Percentiles rank a stretch among this genome's conserved stretches.
Evolutionary conservation across 345 rosid genomes (phyloP).

Genomic region (Syzygium jambos): DNA sequence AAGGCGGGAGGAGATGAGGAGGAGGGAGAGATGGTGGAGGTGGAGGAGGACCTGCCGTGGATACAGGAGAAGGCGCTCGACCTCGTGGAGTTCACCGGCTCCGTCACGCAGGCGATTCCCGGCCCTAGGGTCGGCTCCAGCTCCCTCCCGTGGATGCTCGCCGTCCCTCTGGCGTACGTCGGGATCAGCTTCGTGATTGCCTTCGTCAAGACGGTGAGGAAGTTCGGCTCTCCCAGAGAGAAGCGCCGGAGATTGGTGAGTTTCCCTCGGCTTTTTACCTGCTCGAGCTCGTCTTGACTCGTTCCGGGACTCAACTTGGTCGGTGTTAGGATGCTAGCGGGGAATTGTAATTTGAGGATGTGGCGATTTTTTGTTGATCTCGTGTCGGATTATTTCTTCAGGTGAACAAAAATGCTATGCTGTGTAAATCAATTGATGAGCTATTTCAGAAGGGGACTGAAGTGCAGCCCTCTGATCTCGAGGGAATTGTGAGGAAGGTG

Average conservation of each 20-base stretch:
- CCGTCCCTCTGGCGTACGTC: slow-evolving; percentile 72
- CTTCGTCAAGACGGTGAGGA: slow-evolving; percentile 66
- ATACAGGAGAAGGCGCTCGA: slow-evolving; percentile 91
- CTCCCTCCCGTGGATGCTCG: slow-evolving; percentile 91
- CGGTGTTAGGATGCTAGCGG: background rate
- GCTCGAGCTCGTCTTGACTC: background rate
- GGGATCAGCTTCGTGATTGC: slow-evolving; percentile 70
- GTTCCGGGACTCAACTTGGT: fast-evolving
- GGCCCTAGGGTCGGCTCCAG: slow-evolving; percentile 91
- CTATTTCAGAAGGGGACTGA: slow-evolving; percentile 45
- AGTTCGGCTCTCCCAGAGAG: slow-evolving; percentile 62
- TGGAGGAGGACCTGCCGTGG: slow-evolving; percentile 88
- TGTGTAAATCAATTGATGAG: slow-evolving; percentile 69
- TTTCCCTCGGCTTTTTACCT: background rate
- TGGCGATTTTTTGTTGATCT: background rate
- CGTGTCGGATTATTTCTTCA: slow-evolving; percentile 9
- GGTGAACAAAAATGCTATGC: slow-evolving; percentile 77
- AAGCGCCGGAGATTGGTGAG: slow-evolving; percentile 65
- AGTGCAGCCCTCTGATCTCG: slow-evolving; percentile 39
- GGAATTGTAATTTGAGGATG: background rate
- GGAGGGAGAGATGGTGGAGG: slow-evolving; percentile 46
- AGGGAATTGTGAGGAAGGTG: slow-evolving; percentile 61
- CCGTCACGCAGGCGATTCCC: slow-evolving; percentile 86
- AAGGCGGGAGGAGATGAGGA: slow-evolving; percentile 8
- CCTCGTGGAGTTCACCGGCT: slow-evolving; percentile 86